Conservation (phyloP, 495 filamentous ascomycete species). For the Penicillium roqueforti region DNA sequence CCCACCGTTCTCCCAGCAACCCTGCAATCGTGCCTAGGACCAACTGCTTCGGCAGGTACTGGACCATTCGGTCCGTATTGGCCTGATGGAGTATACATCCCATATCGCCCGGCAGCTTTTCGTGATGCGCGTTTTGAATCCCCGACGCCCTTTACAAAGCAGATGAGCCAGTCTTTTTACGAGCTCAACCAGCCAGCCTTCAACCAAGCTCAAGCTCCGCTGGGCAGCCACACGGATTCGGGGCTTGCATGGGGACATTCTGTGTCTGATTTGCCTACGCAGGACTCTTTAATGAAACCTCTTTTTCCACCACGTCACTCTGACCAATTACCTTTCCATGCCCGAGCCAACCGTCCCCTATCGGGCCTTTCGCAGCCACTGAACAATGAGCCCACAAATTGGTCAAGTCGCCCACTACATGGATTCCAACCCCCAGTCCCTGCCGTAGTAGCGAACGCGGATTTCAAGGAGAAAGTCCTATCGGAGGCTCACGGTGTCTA, state of each 20-base stretch:
- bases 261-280: conserved; percentile 23
- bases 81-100: conserved; percentile 71
- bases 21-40: conserved; percentile 64
- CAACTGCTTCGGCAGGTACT: conserved; percentile 68
- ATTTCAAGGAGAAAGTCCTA: conserved; percentile 77
- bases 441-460: conserved; percentile 42
- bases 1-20: conserved; percentile 68
- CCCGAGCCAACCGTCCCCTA: conserved; percentile 20
- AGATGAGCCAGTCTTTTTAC: conserved; percentile 22
- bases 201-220: conserved; percentile 23
- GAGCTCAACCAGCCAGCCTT: conserved; percentile 31
- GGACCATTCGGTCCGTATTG: conserved; percentile 73
- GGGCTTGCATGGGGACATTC: conserved; percentile 33
- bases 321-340: conserved; percentile 40
- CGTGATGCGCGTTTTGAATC: conserved; percentile 53
- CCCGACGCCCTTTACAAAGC: conserved; percentile 20
- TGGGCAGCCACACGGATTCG: conserved; percentile 22
- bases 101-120: conserved; percentile 66
- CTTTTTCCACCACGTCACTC: conserved; percentile 44
- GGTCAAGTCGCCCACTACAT: conserved; percentile 22
- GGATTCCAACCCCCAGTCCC: conserved; percentile 23
- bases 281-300: conserved; percentile 30
- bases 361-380: conserved; percentile 12
- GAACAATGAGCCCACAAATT: conserved; percentile 18
- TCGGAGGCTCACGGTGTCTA: conserved; percentile 86